phyloP scores from a whole-genome alignment of 2,329 filamentous ascomycete species.

The Xylaria sp. region DNA sequence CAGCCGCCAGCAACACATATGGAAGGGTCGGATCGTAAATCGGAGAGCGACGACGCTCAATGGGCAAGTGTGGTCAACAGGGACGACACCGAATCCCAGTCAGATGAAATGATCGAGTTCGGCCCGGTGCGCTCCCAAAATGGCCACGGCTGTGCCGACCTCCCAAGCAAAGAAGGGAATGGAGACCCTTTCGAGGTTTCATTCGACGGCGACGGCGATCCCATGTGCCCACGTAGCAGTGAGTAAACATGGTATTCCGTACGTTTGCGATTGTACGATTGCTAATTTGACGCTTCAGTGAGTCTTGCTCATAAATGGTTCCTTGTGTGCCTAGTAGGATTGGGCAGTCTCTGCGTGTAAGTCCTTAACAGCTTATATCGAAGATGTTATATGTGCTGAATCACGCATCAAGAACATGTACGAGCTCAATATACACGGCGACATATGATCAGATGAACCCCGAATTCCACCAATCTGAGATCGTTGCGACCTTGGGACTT shows the following conservation, averaged over 20 bases:
- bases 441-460: slow-evolving; percentile 81
- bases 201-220: slow-evolving; percentile 81
- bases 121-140: slow-evolving; percentile 42
- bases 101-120: slow-evolving; percentile 19
- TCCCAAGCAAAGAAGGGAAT: slow-evolving; percentile 36
- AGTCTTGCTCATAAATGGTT: slow-evolving; percentile 76
- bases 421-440: slow-evolving; percentile 88
- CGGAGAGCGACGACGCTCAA: slow-evolving; percentile 15
- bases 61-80: slow-evolving; percentile 5
- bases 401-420: slow-evolving; percentile 71
- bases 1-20: background rate
- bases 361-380: slow-evolving; percentile 51
- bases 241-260: slow-evolving; percentile 50
- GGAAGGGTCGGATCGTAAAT: slow-evolving; percentile 12
- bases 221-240: slow-evolving; percentile 73
- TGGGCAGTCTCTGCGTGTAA: slow-evolving; percentile 84
- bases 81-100: slow-evolving; percentile 20
- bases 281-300: slow-evolving; percentile 50
- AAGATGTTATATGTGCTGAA: background rate
- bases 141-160: slow-evolving; percentile 43
- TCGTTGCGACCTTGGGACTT: slow-evolving; percentile 82
- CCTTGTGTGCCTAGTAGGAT: slow-evolving; percentile 78
- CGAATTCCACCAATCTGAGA: slow-evolving; percentile 77
- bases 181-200: slow-evolving; percentile 71
- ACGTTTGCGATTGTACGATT: background rate